Conservation (phyloP, 768 basidiomycete genomes). For the Leccinum boreale region DNA sequence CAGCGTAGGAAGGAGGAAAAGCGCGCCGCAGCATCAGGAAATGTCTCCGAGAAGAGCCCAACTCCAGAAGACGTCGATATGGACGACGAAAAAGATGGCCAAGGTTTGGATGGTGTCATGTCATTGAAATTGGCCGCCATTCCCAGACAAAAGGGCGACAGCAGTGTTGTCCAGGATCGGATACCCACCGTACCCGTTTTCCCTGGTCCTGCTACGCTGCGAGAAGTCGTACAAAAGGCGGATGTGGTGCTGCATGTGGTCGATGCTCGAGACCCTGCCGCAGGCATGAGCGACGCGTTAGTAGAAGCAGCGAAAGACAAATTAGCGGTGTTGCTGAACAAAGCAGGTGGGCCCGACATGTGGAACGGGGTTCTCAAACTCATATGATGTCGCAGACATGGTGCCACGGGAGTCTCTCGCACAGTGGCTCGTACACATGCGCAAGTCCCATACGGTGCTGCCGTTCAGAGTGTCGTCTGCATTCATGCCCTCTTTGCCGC, state of each 20-base stretch:
- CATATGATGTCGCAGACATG: slow-evolving; percentile 48
- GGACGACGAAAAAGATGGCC: slow-evolving; percentile 29
- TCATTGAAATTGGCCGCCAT: slow-evolving; percentile 14
- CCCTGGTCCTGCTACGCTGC: slow-evolving; percentile 28
- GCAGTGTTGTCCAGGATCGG: background rate
- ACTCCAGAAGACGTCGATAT: slow-evolving; percentile 28
- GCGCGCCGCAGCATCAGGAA: slow-evolving; percentile 40
- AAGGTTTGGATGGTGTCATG: slow-evolving; percentile 39
- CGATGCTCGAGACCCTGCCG: slow-evolving; percentile 79
- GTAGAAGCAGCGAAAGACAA: slow-evolving; percentile 39
- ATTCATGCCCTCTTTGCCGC: slow-evolving; percentile 48
- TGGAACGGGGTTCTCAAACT: background rate
- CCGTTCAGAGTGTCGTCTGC: slow-evolving; percentile 72
- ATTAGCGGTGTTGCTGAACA: slow-evolving; percentile 74
- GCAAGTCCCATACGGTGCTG: slow-evolving; percentile 57
- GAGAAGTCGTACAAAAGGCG: slow-evolving; percentile 61
- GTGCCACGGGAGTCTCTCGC: slow-evolving; percentile 74
- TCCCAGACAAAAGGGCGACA: background rate
- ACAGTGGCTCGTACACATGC: slow-evolving; percentile 64
- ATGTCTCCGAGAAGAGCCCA: slow-evolving; percentile 24
- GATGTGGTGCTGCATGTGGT: slow-evolving; percentile 80
- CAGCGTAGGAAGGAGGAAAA: slow-evolving; percentile 62
- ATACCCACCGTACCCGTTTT: slow-evolving; percentile 21
- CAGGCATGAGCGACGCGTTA: slow-evolving; percentile 69
- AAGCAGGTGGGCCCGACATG: slow-evolving; percentile 62